phyloP scores from a whole-genome alignment of 495 filamentous ascomycete species.

The Pyrenopolyporus hunteri region DNA sequence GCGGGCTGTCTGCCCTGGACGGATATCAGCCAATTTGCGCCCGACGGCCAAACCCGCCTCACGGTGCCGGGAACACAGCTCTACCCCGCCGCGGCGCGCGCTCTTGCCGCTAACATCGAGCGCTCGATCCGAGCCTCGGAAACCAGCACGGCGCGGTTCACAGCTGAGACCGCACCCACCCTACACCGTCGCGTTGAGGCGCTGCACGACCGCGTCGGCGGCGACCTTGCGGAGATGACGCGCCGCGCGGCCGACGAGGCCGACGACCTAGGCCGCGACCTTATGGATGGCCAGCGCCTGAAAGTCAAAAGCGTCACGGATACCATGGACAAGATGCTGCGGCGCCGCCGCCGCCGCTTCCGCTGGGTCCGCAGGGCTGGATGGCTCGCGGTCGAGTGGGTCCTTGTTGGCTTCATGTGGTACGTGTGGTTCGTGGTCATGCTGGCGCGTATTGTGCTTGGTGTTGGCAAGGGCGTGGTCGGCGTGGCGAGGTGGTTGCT shows the following conservation, averaged over 20 bases:
- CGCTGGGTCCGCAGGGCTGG: conserved; percentile 72
- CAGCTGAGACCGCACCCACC: conserved; percentile 37
- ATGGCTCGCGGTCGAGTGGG: conserved; percentile 79
- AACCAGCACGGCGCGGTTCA: conserved; percentile 53
- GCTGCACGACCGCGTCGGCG: conserved; percentile 44
- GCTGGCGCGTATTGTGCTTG: conserved; percentile 65
- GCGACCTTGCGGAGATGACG: conserved; percentile 60
- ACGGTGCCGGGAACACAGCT: conserved; percentile 65
- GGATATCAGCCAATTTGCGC: conserved; percentile 44
- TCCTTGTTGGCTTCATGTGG: conserved; percentile 80
- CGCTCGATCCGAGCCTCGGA: conserved; percentile 60
- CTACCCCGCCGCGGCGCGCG: conserved; percentile 70
- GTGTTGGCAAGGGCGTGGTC: conserved; percentile 62
- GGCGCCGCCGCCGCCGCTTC: conserved; percentile 69
- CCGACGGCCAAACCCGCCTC: conserved; percentile 46
- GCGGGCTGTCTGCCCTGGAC: conserved; percentile 39
- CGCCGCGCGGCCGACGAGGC: conserved; percentile 74
- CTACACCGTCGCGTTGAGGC: conserved; percentile 47
- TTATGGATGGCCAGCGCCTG: conserved; percentile 75
- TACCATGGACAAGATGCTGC: conserved; percentile 73
- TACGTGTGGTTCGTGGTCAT: conserved; percentile 83
- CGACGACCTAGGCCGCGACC: conserved; percentile 72
- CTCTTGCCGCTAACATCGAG: conserved; percentile 64
- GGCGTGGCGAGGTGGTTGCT: conserved; percentile 74
- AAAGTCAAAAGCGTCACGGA: conserved; percentile 79